Percentiles rank a stretch among this genome's conserved stretches.
These are phyloP conservation scores for Geum urbanum DNA, from an alignment of 306 rosid species.

Conservation along the genomic window DNA sequence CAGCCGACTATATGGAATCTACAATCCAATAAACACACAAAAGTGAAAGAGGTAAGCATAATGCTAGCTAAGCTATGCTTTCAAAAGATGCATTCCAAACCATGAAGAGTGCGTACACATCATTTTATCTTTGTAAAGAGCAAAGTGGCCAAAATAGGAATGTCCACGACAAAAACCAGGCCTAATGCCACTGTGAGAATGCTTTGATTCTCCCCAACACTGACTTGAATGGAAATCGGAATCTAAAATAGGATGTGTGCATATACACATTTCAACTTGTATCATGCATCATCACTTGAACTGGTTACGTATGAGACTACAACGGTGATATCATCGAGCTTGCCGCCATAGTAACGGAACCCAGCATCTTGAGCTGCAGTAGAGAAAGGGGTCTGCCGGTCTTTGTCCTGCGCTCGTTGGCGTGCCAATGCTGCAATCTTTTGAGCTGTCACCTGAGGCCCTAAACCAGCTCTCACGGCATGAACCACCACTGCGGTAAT, in stretches of 20 bases:
- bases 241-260: neutral
- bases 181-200: neutral
- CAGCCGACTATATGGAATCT: neutral
- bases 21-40: neutral
- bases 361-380: constrained; percentile 99
- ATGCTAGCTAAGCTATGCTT: neutral
- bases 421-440: constrained; percentile 97
- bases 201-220: constrained; percentile 1
- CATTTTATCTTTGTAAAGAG: neutral
- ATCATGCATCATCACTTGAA: constrained; percentile 28
- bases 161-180: neutral
- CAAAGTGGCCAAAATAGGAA: neutral
- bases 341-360: constrained; percentile 83
- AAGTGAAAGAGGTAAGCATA: neutral
- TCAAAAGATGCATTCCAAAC: neutral
- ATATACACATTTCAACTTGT: neutral
- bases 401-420: constrained; percentile 78
- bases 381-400: constrained; percentile 92
- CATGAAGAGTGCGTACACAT: constrained; percentile 3
- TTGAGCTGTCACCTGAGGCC: constrained; percentile 91
- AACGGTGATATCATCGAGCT: constrained; percentile 91
- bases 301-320: constrained; percentile 68
- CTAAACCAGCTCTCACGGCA: constrained; percentile 67
- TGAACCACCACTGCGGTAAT: constrained; percentile 91
- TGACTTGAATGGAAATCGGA: neutral